A percentile compares a stretch with the other conserved stretches of the same genome.
Evolutionary conservation across 495 filamentous ascomycete genomes (phyloP).

Genomic region (Aspergillus mulundensis): DNA sequence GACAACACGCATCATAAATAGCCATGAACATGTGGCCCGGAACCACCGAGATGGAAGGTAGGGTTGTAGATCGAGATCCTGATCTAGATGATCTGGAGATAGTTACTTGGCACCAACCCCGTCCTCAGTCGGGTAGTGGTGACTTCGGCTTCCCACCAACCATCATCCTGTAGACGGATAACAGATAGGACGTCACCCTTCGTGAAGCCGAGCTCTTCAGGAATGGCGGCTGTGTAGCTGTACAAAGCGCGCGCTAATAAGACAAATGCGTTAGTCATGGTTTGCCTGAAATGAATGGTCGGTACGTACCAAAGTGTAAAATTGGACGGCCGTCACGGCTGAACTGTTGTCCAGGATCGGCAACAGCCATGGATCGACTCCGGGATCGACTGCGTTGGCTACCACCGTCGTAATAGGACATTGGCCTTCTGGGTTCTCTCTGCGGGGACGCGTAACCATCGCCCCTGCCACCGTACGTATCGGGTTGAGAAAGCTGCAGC

Average conservation of each 20-base stretch:
- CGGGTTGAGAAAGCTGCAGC: constrained; percentile 63
- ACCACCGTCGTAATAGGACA: constrained; percentile 56
- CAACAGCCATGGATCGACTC: constrained; percentile 73
- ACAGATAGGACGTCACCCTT: constrained; percentile 92
- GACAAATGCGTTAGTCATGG: constrained; percentile 9
- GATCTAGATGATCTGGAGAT: constrained; percentile 63
- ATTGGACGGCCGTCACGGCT: constrained; percentile 84
- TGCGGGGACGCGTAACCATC: constrained; percentile 52
- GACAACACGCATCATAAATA: constrained; percentile 10
- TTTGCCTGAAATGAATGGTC: not conserved
- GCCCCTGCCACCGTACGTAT: constrained; percentile 44
- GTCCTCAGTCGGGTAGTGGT: constrained; percentile 68
- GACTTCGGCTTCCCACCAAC: constrained; percentile 99
- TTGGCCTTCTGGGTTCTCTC: constrained; percentile 39
- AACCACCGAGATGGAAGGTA: not conserved
- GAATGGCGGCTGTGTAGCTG: constrained; percentile 88
- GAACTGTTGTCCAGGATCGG: constrained; percentile 60
- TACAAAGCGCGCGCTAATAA: constrained; percentile 82
- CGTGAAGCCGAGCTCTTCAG: constrained; percentile 87
- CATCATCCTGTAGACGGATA: constrained; percentile 91
- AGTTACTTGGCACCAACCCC: constrained; percentile 95
- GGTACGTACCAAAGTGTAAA: constrained; percentile 80
- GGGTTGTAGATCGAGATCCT: not conserved
- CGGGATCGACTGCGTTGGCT: constrained; percentile 54
- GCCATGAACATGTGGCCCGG: constrained; percentile 14